Base-by-base conservation (phyloP, 2,329 filamentous ascomycete species). In the Fusarium avenaceum region DNA sequence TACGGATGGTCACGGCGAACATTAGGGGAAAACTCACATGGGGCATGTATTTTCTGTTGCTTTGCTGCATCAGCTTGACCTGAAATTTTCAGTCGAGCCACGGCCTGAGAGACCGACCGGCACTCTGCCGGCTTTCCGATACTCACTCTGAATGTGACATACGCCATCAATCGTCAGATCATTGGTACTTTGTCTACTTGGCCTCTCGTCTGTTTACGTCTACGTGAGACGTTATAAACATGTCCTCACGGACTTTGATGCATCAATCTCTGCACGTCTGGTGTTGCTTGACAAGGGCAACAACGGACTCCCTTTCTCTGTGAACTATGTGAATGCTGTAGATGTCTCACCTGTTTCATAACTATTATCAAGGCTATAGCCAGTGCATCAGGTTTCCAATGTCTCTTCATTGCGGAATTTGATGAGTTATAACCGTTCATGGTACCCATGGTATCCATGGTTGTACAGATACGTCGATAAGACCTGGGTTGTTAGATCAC, bases 71-170 rank as follows among this genome's bases (percentile, higher is more conserved):
- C 73, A 81, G 83, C 84, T 85, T 80, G 83, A 81, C 84, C 83
- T 83, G 77, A 73, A 73, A 83, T 39, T 61, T 83, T 76, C 78
- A 86, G 84, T 86, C 84, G 81, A 87, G 87, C 86, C 83, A 80
- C 88, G 88, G 88, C 88, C 88, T 89, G 80, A 90, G 88, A 90
- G 88, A 87, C 88, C 88, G 88, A 90, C 87, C 88, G 88, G 88
- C 88, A 77, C 76, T 58, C 76, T 81, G 88, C 88, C 88, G 88
- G 87, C 88, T 89, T 88, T 79, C 76, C 77, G 76, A 78, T 76
- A 76, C 75, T 73, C 74, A 72, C 69, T 72, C 62, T 71, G 69
- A 78, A 79, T 78, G 79, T 81, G 80, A 81, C 75, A 76, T 68
- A 71, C 70, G 71, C 72, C 72, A 74, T 72, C 62, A 65, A 70